A percentile compares a stretch with the other conserved stretches of the same genome.
These are phyloP conservation scores for Nemania bipapillata DNA, from an alignment of 2,329 filamentous ascomycete species.

Conservation along the genomic window DNA sequence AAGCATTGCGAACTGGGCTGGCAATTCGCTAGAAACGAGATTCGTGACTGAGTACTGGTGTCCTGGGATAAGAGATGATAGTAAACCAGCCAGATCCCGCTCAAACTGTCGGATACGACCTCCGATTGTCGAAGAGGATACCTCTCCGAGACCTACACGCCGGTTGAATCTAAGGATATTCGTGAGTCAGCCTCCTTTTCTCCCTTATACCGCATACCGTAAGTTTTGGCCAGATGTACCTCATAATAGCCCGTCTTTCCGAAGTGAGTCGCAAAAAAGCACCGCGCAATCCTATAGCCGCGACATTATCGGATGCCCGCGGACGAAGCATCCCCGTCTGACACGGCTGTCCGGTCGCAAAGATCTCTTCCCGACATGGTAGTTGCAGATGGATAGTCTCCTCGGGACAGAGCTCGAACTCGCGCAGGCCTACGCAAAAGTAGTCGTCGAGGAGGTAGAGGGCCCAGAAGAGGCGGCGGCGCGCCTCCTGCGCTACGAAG, in stretches of 20 bases:
- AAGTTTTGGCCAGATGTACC: constrained; percentile 33
- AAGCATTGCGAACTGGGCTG: constrained; percentile 49
- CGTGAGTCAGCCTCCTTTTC: constrained; percentile 20
- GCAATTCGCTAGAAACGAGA: constrained; percentile 42
- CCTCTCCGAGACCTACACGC: constrained; percentile 46
- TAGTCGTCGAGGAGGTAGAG: constrained; percentile 56
- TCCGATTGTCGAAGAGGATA: constrained; percentile 43
- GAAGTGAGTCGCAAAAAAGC: constrained; percentile 46
- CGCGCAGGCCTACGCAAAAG: constrained; percentile 56
- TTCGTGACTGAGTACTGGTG: constrained; percentile 46
- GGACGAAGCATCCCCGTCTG: constrained; percentile 44
- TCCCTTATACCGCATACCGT: background rate
- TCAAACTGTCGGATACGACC: constrained; percentile 45
- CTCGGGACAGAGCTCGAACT: constrained; percentile 56
- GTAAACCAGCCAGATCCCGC: constrained; percentile 42
- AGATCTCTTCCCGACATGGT: constrained; percentile 52
- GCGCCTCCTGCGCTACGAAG: constrained; percentile 53
- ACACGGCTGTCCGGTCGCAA: constrained; percentile 45
- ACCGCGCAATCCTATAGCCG: constrained; percentile 44
- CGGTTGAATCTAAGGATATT: constrained; percentile 44
- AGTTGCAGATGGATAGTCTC: constrained; percentile 55
- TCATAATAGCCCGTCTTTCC: constrained; percentile 47
- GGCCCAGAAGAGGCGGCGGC: constrained; percentile 56
- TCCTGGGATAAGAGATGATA: constrained; percentile 36
- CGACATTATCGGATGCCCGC: constrained; percentile 31